These are phyloP conservation scores for Penicillium pancosmium DNA, from an alignment of 495 filamentous ascomycete species.

Conservation along the genomic window DNA sequence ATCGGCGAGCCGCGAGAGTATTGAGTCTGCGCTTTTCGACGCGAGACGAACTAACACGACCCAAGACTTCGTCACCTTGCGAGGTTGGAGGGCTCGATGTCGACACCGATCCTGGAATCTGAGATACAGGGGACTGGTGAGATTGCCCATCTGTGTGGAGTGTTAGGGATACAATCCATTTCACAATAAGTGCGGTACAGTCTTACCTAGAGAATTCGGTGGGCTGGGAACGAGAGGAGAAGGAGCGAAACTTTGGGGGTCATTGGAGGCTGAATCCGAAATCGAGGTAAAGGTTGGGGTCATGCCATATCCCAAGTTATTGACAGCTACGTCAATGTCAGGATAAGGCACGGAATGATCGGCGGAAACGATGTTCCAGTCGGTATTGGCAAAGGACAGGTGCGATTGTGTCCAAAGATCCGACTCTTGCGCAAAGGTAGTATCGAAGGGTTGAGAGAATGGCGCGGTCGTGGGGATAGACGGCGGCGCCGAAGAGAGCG, in stretches of 20 bases:
- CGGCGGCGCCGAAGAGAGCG: slow-evolving; percentile 22
- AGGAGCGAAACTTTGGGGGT: slow-evolving; percentile 8
- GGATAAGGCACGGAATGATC: slow-evolving; percentile 15
- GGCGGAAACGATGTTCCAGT: slow-evolving; percentile 31
- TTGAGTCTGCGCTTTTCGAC: slow-evolving; percentile 64
- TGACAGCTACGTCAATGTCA: slow-evolving; percentile 19
- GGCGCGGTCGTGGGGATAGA: slow-evolving; percentile 21
- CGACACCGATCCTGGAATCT: slow-evolving; percentile 19
- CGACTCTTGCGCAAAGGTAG: slow-evolving; percentile 22
- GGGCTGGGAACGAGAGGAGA: slow-evolving; percentile 24
- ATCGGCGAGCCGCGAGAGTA: slow-evolving; percentile 70
- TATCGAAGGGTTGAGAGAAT: slow-evolving; percentile 24
- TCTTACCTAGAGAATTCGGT: slow-evolving; percentile 29
- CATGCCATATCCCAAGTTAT: slow-evolving; percentile 20
- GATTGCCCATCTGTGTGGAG: slow-evolving; percentile 20
- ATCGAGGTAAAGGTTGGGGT: slow-evolving; percentile 26
- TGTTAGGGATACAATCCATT: not conserved
- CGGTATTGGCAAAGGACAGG: slow-evolving; percentile 27
- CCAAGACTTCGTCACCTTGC: slow-evolving; percentile 22
- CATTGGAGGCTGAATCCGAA: slow-evolving; percentile 29
- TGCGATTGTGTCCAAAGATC: slow-evolving; percentile 30
- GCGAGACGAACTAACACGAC: slow-evolving; percentile 30
- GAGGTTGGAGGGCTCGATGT: slow-evolving; percentile 28
- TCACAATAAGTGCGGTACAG: not conserved
- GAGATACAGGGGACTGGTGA: slow-evolving; percentile 28